Base-by-base conservation (phyloP, 2,329 filamentous ascomycete genomes). In the Paecilomyces formosus region DNA sequence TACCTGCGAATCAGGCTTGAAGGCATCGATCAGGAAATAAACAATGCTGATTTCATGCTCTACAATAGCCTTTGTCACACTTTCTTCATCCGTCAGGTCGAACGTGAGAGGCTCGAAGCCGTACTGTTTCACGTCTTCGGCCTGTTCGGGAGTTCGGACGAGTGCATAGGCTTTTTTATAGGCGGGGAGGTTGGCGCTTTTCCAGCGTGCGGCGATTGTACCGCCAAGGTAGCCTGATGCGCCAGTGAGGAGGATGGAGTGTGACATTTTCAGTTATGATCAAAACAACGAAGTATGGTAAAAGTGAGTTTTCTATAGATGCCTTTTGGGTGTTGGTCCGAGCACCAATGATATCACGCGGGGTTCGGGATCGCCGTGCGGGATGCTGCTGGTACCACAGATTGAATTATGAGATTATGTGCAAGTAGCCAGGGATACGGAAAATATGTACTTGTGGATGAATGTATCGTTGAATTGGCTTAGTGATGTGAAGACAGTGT, bases 151-250 rank as follows among this genome's bases (percentile, higher is more conserved):
- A 1, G 72, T 79, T 5, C 81, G 75, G 11, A 82, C 77, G 0
- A 82, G 73, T 1, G 79, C 79, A 58, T 74, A 81, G 1, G 83
- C 62, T 21, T 70, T 78, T 22, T 71, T 64, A 60, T 82, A 76
- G 4, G 72, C 45, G 0, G 77, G 76, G 1, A 83, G 73, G 2
- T 68, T 64, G 26, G 74, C 70, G 3, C 60, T 57, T 1, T 66
- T 62, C 60, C 75, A 71, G 5, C 70, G 71, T 8, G 76, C 74
- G 4, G 83, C 76, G 2, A 83, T 67, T 0, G 74, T 76, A 2
- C 81, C 81, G 22, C 81, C 81, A 0, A 83, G 76, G 58, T 83
- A 83, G 24, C 81, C 81, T 0, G 80, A 82, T 28, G 64, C 79
- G 8, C 81, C 81, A 0, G 81, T 83, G 53, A 83, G 71, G 30